Percentiles rank a stretch among this genome's conserved stretches.
phyloP scores from a whole-genome alignment of 2,329 filamentous ascomycete species.

The Orbilia oligospora region DNA sequence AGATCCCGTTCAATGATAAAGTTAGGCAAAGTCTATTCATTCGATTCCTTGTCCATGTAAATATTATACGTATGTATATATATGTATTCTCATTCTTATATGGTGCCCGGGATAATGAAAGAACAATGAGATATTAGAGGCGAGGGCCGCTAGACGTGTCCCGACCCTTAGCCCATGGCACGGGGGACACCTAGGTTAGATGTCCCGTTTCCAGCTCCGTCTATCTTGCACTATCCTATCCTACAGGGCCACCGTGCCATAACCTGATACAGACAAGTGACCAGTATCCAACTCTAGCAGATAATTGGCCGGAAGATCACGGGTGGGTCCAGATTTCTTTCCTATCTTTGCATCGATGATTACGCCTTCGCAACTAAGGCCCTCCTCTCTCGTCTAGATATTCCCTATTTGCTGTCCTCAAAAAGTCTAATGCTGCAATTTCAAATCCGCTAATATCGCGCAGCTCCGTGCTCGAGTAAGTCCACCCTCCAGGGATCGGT shows the following conservation, averaged over 20 bases:
- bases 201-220: neutral
- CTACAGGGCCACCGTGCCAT: slow-evolving; percentile 12
- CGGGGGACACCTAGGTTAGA: neutral
- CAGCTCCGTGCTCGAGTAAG: slow-evolving; percentile 32
- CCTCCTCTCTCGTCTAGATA: slow-evolving; percentile 57
- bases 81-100: neutral
- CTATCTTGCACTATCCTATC: neutral
- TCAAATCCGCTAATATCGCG: slow-evolving; percentile 57
- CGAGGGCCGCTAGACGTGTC: neutral
- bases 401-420: slow-evolving; percentile 40
- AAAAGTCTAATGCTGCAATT: slow-evolving; percentile 42
- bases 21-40: neutral
- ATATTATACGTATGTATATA: too few relatives aligned
- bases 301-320: slow-evolving; percentile 51
- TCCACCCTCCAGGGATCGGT: slow-evolving; percentile 43
- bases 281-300: slow-evolving; percentile 31
- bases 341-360: slow-evolving; percentile 32
- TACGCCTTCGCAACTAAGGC: slow-evolving; percentile 36
- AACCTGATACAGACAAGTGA: slow-evolving; percentile 34
- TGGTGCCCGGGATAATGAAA: neutral
- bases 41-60: neutral
- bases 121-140: neutral
- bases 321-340: slow-evolving; percentile 44
- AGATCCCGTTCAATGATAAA: neutral
- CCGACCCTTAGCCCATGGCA: slow-evolving; percentile 1